Conservation (phyloP, 208 protist genomes). For the Trypanosomatidae sp. region DNA sequence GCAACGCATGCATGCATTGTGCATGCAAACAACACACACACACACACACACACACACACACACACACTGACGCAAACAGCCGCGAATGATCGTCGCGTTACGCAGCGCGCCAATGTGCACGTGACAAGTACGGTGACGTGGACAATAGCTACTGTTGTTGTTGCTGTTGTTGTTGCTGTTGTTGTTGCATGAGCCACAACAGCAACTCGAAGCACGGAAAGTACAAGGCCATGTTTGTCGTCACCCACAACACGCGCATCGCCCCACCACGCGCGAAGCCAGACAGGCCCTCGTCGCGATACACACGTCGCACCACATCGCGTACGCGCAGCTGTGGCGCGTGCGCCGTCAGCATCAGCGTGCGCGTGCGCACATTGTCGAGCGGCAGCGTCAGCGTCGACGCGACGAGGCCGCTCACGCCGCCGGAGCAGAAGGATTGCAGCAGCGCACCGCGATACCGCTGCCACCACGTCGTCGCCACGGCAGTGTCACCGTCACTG, state of each 20-base stretch:
- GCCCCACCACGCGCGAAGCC: slow-evolving; percentile 48
- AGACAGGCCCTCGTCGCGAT: slow-evolving; percentile 26
- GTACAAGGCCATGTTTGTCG: slow-evolving; percentile 66
- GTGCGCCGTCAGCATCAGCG: slow-evolving; percentile 25
- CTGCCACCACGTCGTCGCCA: not conserved
- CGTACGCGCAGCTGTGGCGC: slow-evolving; percentile 14
- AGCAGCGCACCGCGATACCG: slow-evolving; percentile 20
- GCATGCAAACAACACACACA: too few species aligned
- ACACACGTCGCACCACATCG: slow-evolving; percentile 19
- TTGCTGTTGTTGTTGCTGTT: not conserved
- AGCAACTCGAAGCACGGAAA: slow-evolving; percentile 54
- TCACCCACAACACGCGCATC: slow-evolving; percentile 69
- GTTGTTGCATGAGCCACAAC: too few species aligned
- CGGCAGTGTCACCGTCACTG: too few species aligned
- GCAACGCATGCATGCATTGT: too few species aligned
- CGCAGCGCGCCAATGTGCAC: not conserved
- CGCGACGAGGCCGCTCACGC: slow-evolving; percentile 58
- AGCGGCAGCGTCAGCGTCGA: slow-evolving; percentile 56
- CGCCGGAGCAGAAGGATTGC: slow-evolving; percentile 48
- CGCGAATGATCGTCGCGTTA: too few species aligned
- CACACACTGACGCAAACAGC: too few species aligned
- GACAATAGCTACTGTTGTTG: too few species aligned
- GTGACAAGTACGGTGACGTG: not conserved
- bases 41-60: too few species aligned
- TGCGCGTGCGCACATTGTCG: slow-evolving; percentile 63